Evolutionary conservation across 2,329 filamentous ascomycete species (phyloP), one percentile per base, ranked within the genome.

Genomic region (Botryotinia calthae): DNA sequence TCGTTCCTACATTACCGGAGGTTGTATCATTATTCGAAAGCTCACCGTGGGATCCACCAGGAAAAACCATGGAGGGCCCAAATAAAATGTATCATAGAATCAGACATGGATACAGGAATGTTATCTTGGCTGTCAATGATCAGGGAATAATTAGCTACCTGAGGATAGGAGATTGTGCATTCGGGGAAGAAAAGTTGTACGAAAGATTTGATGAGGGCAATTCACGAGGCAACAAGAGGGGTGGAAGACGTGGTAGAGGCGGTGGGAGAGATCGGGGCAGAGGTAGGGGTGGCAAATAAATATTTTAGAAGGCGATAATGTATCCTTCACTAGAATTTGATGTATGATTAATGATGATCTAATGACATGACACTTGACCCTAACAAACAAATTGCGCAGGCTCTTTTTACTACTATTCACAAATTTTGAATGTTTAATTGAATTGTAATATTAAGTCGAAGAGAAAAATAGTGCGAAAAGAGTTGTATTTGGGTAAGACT

Each of bases 131-230:
- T 0, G 88, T 98, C 2, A 94, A 98, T 48, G 96, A 98, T 81
- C 88, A 94, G 75, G 96, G 96, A 0, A 87, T 98, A 34, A 91
- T 95, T 63, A 98, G 95, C 81, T 98, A 95, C 80, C 85, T 98
- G 79, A 86, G 93, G 37, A 86, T 98, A 73, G 89, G 88, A 1
- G 94, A 98, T 84, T 90, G 90, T 18, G 91, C 90, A 0, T 98
- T 98, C 82, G 91, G 86, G 0, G 87, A 89, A 75, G 94, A 97
- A 82, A 89, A 84, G 81, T 79, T 97, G 54, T 94, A 89, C 78
- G 88, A 90, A 79, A 83, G 88, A 69, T 86, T 87, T 76, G 84
- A 85, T 80, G 76, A 74, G 62, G 81, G 80, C 76, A 85, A 80
- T 76, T 84, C 81, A 62, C 48, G 62, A 28, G 81, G 82, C 14